phyloP scores from a whole-genome alignment of 352 stramenopile genomes.

The Poterioochromonas sp. region DNA sequence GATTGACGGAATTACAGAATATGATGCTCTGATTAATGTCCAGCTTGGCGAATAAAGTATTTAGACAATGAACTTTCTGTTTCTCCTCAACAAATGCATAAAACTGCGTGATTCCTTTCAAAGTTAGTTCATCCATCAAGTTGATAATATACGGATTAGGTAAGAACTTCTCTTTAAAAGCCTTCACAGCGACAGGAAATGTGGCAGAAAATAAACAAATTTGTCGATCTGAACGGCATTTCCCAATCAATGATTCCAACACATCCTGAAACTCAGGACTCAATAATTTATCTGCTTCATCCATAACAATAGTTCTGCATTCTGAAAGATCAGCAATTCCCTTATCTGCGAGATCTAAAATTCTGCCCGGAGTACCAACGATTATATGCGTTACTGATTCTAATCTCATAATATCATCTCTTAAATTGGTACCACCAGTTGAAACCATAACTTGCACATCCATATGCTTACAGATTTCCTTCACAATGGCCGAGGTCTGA shows the following conservation, averaged over 20 bases:
- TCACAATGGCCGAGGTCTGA: conserved; percentile 91
- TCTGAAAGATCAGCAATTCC: conserved; percentile 90
- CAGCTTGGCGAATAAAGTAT: conserved; percentile 95
- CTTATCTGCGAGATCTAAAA: conserved; percentile 96
- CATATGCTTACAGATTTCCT: conserved; percentile 97
- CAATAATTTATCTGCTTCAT: conserved; percentile 98
- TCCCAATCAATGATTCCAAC: conserved; percentile 84
- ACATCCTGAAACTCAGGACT: conserved; percentile 95
- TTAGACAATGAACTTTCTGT: conserved; percentile 98
- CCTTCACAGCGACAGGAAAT: conserved; percentile 98
- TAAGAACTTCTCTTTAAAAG: conserved; percentile 95
- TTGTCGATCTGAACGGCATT: conserved; percentile 89
- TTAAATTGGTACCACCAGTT: conserved; percentile 93
- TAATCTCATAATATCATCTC: conserved; percentile 99
- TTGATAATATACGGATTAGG: conserved; percentile 98
- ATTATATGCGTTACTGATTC: conserved; percentile 98
- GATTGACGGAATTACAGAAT: conserved; percentile 99
- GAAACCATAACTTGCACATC: conserved; percentile 66
- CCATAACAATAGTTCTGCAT: conserved; percentile 95
- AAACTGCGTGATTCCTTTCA: conserved; percentile 97
- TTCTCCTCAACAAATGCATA: conserved; percentile 98
- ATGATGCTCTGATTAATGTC: conserved; percentile 99
- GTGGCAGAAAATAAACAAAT: conserved; percentile 99
- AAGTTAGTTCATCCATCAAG: conserved; percentile 97
- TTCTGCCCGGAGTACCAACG: conserved; percentile 92